These are phyloP conservation scores for Neofusicoccum kwambonambiense DNA, from an alignment of 2,329 filamentous ascomycete species.

Conservation along the genomic window DNA sequence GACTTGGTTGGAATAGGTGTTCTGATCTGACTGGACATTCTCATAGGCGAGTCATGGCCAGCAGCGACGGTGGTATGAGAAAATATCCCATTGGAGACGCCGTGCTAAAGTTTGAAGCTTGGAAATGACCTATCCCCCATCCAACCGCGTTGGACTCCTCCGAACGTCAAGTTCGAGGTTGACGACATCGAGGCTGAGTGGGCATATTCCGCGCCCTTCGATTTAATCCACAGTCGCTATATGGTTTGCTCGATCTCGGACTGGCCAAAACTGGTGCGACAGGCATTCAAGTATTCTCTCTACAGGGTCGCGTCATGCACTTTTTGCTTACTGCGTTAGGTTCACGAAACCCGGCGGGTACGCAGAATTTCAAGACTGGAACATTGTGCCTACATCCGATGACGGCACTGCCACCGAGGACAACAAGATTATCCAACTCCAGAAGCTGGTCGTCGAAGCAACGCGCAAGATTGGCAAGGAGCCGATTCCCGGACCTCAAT, in stretches of 20 bases:
- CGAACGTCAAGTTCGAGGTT: constrained; percentile 52
- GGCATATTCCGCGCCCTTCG: constrained; percentile 43
- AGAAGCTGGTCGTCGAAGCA: constrained; percentile 8
- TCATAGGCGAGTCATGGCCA: constrained; percentile 28
- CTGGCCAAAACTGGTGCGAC: constrained; percentile 51
- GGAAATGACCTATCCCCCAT: constrained; percentile 48
- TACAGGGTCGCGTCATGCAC: too few relatives aligned
- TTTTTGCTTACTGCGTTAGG: too few relatives aligned
- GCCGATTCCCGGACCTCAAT: constrained; percentile 26
- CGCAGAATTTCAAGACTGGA: constrained; percentile 33
- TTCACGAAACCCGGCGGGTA: constrained; percentile 27
- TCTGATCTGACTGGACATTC: not conserved
- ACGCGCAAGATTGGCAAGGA: constrained; percentile 15
- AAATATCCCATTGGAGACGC: constrained; percentile 25
- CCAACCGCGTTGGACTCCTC: constrained; percentile 47
- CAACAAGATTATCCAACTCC: not conserved
- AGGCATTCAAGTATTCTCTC: constrained; percentile 16
- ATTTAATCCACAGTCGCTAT: constrained; percentile 57
- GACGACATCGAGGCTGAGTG: constrained; percentile 44
- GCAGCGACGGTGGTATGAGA: constrained; percentile 35
- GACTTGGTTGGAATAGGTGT: constrained; percentile 47
- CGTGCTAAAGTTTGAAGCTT: constrained; percentile 29
- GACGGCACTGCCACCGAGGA: constrained; percentile 32
- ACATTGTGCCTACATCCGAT: constrained; percentile 27
- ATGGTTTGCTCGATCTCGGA: constrained; percentile 55